A percentile compares a stretch with the other conserved stretches of the same genome.
Evolutionary conservation across 2,329 filamentous ascomycete species (phyloP).

Genomic region (Ophiostoma ulmi): DNA sequence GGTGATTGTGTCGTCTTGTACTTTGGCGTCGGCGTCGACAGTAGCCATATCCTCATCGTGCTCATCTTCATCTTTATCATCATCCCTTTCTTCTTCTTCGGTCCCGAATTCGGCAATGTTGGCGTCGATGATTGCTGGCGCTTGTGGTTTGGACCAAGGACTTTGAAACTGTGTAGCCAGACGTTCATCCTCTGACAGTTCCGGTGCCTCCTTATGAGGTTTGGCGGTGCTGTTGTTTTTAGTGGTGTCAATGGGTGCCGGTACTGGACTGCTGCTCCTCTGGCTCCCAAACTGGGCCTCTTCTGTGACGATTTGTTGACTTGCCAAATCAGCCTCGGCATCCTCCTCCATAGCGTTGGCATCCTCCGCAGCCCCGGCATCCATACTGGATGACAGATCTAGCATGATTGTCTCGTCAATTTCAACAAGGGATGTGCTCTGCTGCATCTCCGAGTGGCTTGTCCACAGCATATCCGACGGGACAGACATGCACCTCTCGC

Average conservation of each 20-base stretch:
- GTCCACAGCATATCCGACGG: background rate
- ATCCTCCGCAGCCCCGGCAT: background rate
- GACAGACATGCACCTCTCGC: background rate
- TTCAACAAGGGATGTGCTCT: background rate
- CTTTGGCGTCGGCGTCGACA: background rate
- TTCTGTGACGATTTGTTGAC: background rate
- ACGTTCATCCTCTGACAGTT: conserved; percentile 2
- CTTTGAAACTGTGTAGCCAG: conserved; percentile 28
- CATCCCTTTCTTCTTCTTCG: background rate
- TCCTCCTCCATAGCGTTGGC: background rate
- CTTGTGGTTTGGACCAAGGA: conserved; percentile 23
- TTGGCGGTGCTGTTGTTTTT: background rate
- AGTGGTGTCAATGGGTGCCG: background rate
- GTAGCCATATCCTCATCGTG: background rate
- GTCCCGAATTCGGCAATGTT: background rate
- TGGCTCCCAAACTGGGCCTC: background rate
- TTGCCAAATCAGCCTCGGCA: background rate
- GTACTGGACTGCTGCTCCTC: background rate
- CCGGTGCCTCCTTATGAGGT: background rate
- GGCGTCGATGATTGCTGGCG: background rate
- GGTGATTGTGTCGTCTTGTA: background rate
- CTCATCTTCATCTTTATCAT: background rate
- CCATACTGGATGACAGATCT: background rate
- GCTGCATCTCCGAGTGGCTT: background rate
- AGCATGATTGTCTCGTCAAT: conserved; percentile 2